A percentile compares a stretch with the other conserved stretches of the same genome.
Conservation (phyloP, 768 basidiomycete species). For the Podaxis mareebaensis region DNA sequence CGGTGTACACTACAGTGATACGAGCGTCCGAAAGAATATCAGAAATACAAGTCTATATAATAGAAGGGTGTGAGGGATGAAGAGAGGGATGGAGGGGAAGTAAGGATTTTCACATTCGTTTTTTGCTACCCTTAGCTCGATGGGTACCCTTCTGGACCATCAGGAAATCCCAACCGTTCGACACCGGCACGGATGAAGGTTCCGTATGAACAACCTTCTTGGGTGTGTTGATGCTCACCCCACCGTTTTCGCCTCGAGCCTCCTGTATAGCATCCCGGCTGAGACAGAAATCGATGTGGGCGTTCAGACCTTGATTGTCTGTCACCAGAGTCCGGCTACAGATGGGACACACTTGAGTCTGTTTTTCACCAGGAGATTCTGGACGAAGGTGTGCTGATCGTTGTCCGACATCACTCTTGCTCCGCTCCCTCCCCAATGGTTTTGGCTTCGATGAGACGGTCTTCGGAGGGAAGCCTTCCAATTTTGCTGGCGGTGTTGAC, state of each 20-base stretch:
- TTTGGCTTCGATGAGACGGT: background rate
- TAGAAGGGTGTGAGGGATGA: background rate
- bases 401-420: conserved; percentile 23
- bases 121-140: conserved; percentile 1
- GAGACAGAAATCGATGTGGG: conserved; percentile 89
- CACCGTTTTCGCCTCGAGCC: conserved; percentile 52
- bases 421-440: conserved; percentile 18
- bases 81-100: too few species aligned
- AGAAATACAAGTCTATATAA: background rate
- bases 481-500: background rate
- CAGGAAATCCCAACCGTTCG: conserved; percentile 2
- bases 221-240: conserved; percentile 11
- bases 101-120: background rate
- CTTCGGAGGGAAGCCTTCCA: background rate
- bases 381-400: conserved; percentile 9
- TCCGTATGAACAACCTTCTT: background rate
- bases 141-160: conserved; percentile 1
- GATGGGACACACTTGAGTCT: conserved; percentile 67
- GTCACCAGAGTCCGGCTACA: conserved; percentile 61
- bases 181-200: background rate
- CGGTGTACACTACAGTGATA: background rate
- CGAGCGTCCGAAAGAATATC: background rate
- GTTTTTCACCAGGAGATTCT: conserved; percentile 9
- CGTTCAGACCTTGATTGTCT: conserved; percentile 79
- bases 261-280: conserved; percentile 76